Conservation (phyloP, 495 filamentous ascomycete genomes). For the Aspergillus biplanus region DNA sequence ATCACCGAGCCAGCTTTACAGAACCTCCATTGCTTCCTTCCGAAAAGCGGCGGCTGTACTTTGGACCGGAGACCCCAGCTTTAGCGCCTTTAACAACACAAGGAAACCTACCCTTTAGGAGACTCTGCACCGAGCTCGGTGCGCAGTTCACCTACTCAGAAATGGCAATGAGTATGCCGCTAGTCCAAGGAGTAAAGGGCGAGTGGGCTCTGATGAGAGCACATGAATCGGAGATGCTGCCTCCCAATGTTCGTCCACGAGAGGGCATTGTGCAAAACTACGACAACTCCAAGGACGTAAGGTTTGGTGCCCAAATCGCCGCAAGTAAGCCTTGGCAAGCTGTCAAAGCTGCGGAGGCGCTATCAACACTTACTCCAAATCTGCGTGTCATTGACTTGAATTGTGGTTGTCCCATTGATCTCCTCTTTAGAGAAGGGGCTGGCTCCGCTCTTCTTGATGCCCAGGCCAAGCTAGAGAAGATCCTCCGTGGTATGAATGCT, state of each 20-base stretch:
- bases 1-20: constrained; percentile 75
- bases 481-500: constrained; percentile 90
- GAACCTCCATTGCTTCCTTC: constrained; percentile 87
- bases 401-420: constrained; percentile 95
- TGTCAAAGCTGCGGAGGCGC: constrained; percentile 80
- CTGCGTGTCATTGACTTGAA: constrained; percentile 92
- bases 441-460: constrained; percentile 93
- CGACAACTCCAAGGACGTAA: constrained; percentile 78
- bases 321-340: constrained; percentile 87
- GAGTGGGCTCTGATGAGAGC: constrained; percentile 96
- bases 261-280: constrained; percentile 66
- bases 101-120: constrained; percentile 94
- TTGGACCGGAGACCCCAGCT: constrained; percentile 87
- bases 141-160: constrained; percentile 96
- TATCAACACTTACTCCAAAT: constrained; percentile 74
- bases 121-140: constrained; percentile 87
- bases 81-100: constrained; percentile 91
- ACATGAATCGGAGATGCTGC: constrained; percentile 75
- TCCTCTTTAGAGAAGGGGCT: constrained; percentile 82
- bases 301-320: constrained; percentile 90
- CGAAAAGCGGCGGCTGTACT: constrained; percentile 91
- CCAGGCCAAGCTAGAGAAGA: constrained; percentile 83
- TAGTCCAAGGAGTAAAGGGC: constrained; percentile 86
- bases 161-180: constrained; percentile 91
- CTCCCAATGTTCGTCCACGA: constrained; percentile 58